phyloP scores from a whole-genome alignment of 2,329 filamentous ascomycete species.

The Aureobasidium sp. region DNA sequence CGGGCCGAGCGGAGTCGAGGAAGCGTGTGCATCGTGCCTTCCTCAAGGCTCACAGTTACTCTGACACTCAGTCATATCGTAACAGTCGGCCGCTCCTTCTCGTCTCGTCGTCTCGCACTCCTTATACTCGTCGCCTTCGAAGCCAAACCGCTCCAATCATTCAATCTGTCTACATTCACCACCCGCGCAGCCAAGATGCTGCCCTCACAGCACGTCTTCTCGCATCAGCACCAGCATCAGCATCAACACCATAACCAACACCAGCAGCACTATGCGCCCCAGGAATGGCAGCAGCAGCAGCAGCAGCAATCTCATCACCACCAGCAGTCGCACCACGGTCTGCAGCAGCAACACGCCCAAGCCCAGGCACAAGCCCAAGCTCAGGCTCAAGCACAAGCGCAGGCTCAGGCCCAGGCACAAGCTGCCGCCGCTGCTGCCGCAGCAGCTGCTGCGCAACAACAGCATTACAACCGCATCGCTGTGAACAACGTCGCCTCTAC shows the following conservation, averaged over 20 bases:
- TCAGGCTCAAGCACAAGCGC: conserved; percentile 32
- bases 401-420: conserved; percentile 25
- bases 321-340: conserved; percentile 47
- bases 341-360: conserved; percentile 46
- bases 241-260: conserved; percentile 35
- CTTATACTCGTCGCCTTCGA: neutral
- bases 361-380: conserved; percentile 28
- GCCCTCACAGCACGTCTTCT: conserved; percentile 49
- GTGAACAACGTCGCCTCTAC: conserved; percentile 23
- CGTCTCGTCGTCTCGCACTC: neutral
- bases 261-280: conserved; percentile 38
- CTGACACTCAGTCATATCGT: neutral
- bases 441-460: conserved; percentile 35
- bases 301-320: conserved; percentile 34
- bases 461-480: conserved; percentile 31
- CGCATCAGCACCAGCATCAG: conserved; percentile 48
- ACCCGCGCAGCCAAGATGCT: conserved; percentile 16
- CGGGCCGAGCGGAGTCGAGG: conserved; percentile 2
- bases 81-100: neutral
- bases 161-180: conserved; percentile 5
- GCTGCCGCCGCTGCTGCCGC: conserved; percentile 43
- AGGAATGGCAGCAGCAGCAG: conserved; percentile 44
- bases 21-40: neutral
- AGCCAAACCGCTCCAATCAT: neutral
- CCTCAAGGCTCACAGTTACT: neutral